Evolutionary conservation across 1,284 basidiomycete species (phyloP), one percentile per base, ranked within the genome.

Genomic region (Puccinia hordei): DNA sequence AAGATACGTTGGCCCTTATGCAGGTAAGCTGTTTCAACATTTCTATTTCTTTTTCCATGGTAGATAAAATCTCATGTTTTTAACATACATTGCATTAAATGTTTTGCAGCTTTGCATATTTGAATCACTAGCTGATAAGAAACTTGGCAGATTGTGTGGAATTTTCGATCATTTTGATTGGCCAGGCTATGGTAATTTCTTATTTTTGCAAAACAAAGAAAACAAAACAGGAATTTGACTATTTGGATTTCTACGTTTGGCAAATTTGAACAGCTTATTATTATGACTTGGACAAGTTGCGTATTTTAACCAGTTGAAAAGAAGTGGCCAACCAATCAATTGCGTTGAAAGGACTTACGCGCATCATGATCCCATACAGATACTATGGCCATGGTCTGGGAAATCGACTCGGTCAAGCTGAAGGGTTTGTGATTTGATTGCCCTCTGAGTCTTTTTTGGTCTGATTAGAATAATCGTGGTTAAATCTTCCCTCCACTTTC

Each of bases 231-330:
- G 19, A 10, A n/a, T 35, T 55, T 73, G 15, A 55, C 53, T n/a
- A 0, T 51, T 71, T 49, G 30, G 17, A 33, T 22, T 41, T 33
- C 44, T 22, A 66, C 10, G 35, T 35, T 41, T 35, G 35, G 17
- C 35, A 27, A 38, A 38, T 63, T 49, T 46, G 15, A 33, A 46
- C 22, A 76, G 74, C 49, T 44, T 76, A 63, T 66, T 76, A 76
- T 53, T 63, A 49, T 30, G 74, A 76, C 41, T 38, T 76, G 49
- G 61, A 76, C 27, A 76, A 76, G 74, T 76, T 65, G 41, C 22
- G 59, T 74, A 0, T 35, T 19, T 53, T 30, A 30, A 46, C 27
- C 38, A n/a, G 17, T 69, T 27, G 13, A 41, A 41, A 22, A 38
- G 41, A 41, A 69, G 46, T 19, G 22, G 6, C 24, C 30, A 12